Base-by-base conservation (phyloP, 805 yeast genomes). In the Lipomyces chichibuensis region DNA sequence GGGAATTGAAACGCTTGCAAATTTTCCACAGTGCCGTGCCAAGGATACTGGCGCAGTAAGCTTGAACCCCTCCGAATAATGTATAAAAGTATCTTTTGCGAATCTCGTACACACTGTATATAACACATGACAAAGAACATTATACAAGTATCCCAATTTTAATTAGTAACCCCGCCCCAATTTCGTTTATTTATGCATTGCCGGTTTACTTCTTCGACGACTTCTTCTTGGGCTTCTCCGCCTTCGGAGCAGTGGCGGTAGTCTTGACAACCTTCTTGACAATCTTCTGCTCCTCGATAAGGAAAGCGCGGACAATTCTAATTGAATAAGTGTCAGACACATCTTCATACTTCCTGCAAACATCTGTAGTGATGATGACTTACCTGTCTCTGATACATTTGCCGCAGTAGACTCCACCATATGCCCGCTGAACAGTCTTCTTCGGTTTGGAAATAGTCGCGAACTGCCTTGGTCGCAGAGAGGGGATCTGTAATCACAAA, bases 371-470 rank as follows among this genome's bases (percentile, higher is more conserved):
- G 32, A 14, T 20, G 37, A 27, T 23, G 20, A 54, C 67, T 14
- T 27, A 68, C 71, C 71, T 63, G 86, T 94, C 97, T 90, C 94
- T 94, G 82, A 94, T 98, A 87, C 97, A 92, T 91, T 72, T 73
- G 87, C 92, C 83, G 94, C 97, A 87, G 95, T 92, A 87, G 90
- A 90, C 81, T 91, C 99, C 99, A 88, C 99, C 99, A 94, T 95
- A 95, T 79, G 97, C 93, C 89, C 99, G 95, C 81, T 94, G 93
- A 77, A 95, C 99, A 77, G 97, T 90, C 89, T 95, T 95, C 87
- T 89, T 90, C 81, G 97, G 92, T 87, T 90, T 93, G 76, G 98
- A 92, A 77, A 94, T 87, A 77, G 85, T 84, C 78, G 98, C 98
- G 87, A 91, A 93, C 86, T 92, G 87, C 86, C 98, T 91, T 87